Evolutionary conservation across 371 early-diverging fungal genomes (phyloP), one percentile per base, ranked within the genome.

Genomic region (Mucor circinelloides): DNA sequence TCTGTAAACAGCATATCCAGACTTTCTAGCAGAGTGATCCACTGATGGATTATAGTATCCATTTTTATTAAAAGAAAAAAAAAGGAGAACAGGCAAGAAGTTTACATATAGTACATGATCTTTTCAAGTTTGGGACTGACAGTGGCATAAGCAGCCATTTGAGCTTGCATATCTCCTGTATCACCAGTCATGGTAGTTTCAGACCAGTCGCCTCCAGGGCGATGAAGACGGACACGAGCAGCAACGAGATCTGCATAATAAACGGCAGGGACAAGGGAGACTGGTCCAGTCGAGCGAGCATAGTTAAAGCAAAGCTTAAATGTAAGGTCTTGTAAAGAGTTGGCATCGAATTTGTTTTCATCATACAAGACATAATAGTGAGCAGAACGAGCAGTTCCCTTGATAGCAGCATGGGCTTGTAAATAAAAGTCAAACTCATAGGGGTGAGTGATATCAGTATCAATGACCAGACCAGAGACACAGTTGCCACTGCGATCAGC

Each of bases 241-340:
- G 95, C 95, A 6, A 94, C 88, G 46, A 95, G 76, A 75, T 97
- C 92, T n/a, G 96, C 95, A 77, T 96, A 97, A 80, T 96, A 97
- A 17, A 92, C 92, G 9, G 96, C 90, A 3, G 95, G 94, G 1
- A 89, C 87, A 12, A 97, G 86, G n/a, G 89, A 88, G 8, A 97
- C 96, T 23, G 89, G 78, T 52, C 93, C 87, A 19, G 93, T 91
- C 19, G 93, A 92, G 34, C 95, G 87, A 66, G 93, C 92, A 76
- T 94, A 97, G 30, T 93, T 77, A 77, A 93, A 95, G 82, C 97
- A 97, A 50, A 96, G 82, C 15, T 87, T 77, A 80, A 95, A 95
- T 0, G 95, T 93, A 10, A 95, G 84, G 42, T 91, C 88, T 74
- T 95, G 93, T 5, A 97, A 73, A 58, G 75, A 62, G 67, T 96